Evolutionary conservation across 2,329 filamentous ascomycete genomes (phyloP).

Genomic region (Penicillium sp.): DNA sequence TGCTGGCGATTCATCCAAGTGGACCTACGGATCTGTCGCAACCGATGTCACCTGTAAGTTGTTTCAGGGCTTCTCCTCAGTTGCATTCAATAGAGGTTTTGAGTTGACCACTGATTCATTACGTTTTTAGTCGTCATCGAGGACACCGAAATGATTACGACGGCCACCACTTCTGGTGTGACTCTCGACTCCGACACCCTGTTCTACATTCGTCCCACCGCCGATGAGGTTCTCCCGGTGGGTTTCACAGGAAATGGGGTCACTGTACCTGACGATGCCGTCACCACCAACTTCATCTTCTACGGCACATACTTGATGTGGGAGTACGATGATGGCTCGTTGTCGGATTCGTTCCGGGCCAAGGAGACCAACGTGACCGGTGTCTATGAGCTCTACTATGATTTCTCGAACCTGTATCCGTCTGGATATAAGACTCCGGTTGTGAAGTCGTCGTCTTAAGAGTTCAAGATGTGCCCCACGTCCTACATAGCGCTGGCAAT

Average conservation of each 20-base stretch:
- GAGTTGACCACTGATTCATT: not conserved
- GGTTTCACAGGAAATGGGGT: constrained; percentile 28
- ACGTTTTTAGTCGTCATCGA: constrained; percentile 18
- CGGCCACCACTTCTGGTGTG: constrained; percentile 25
- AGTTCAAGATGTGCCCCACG: too few relatives aligned
- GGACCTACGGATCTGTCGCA: constrained; percentile 24
- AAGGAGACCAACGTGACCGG: constrained; percentile 25
- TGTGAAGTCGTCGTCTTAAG: constrained; percentile 17
- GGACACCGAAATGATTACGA: constrained; percentile 19
- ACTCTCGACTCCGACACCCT: constrained; percentile 23
- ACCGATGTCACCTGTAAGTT: constrained; percentile 30
- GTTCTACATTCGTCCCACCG: constrained; percentile 27
- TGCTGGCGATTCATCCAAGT: constrained; percentile 26
- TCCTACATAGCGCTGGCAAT: too few relatives aligned
- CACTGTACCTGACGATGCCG: constrained; percentile 20
- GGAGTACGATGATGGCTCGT: constrained; percentile 17
- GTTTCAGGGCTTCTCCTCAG: not conserved
- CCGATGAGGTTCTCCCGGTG: constrained; percentile 21
- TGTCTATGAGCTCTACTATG: constrained; percentile 30
- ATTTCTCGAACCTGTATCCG: constrained; percentile 28
- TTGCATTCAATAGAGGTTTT: too few relatives aligned
- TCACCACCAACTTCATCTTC: constrained; percentile 20
- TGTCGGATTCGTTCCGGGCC: constrained; percentile 28
- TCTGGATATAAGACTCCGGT: constrained; percentile 18
- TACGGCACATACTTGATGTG: constrained; percentile 31